These are phyloP conservation scores for Reutealis trisperma DNA, from an alignment of 345 rosid genomes.

Conservation along the genomic window DNA sequence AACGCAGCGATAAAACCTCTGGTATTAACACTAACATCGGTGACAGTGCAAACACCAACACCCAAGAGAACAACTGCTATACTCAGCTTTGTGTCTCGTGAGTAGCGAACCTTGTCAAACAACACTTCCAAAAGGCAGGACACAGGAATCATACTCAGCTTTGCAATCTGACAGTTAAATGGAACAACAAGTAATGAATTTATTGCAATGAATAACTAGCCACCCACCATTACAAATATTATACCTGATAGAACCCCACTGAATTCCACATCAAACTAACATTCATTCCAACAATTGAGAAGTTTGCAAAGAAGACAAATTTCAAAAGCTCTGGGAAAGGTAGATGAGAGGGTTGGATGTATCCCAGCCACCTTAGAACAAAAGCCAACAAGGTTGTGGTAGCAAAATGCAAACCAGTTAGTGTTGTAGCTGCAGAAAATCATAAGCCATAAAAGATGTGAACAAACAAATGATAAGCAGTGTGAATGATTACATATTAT, in stretches of 20 bases:
- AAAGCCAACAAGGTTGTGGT: constrained; percentile 82
- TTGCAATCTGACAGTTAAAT: constrained; percentile 67
- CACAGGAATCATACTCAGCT: constrained; percentile 96
- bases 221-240: neutral
- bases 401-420: constrained; percentile 96
- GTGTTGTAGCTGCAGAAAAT: constrained; percentile 80
- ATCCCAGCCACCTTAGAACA: constrained; percentile 34
- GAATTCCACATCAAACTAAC: constrained; percentile 99
- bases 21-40: constrained; percentile 93
- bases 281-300: constrained; percentile 98
- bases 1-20: constrained; percentile 88
- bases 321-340: constrained; percentile 75
- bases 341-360: constrained; percentile 73
- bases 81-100: constrained; percentile 97
- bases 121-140: constrained; percentile 92
- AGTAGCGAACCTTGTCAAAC: constrained; percentile 88
- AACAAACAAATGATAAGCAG: neutral
- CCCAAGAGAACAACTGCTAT: constrained; percentile 86
- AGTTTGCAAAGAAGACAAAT: constrained; percentile 91
- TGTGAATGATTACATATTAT: neutral
- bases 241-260: constrained; percentile 99
- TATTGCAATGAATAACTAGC: neutral
- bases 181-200: neutral
- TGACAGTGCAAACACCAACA: constrained; percentile 96
- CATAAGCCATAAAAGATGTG: neutral